Conservation (phyloP, 1,284 basidiomycete species). For the Austropuccinia psidii region DNA sequence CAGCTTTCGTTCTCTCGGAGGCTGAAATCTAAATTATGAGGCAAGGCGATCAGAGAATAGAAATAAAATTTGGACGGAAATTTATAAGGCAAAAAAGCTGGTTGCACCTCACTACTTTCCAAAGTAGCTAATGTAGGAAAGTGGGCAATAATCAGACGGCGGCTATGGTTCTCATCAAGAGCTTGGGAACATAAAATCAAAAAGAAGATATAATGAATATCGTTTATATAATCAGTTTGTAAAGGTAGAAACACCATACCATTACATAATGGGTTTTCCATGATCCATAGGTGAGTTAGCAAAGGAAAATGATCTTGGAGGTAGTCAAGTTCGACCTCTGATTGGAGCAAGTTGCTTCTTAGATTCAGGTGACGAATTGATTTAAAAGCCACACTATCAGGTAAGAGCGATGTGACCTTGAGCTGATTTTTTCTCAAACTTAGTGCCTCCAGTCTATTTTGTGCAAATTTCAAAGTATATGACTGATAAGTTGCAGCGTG, state of each 20-base stretch:
- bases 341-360: background rate
- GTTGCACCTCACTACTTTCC: conserved; percentile 6
- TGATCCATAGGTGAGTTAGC: conserved; percentile 1
- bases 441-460: background rate
- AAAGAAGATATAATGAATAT: background rate
- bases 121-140: background rate
- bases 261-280: background rate
- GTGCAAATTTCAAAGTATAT: background rate
- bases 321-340: background rate
- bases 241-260: background rate
- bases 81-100: too few species aligned
- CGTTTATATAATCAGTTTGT: background rate
- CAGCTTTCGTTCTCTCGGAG: background rate
- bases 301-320: background rate
- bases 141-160: background rate
- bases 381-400: background rate
- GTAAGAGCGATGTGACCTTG: background rate
- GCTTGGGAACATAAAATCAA: too few species aligned
- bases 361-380: conserved; percentile 4
- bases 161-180: background rate
- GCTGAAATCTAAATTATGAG: background rate
- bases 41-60: too few species aligned
- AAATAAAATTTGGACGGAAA: too few species aligned
- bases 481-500: background rate
- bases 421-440: conserved; percentile 2